Percentiles rank a stretch among this genome's conserved stretches.
Conservation (phyloP, 176 grass and related monocot species). For the Carex pumila region DNA sequence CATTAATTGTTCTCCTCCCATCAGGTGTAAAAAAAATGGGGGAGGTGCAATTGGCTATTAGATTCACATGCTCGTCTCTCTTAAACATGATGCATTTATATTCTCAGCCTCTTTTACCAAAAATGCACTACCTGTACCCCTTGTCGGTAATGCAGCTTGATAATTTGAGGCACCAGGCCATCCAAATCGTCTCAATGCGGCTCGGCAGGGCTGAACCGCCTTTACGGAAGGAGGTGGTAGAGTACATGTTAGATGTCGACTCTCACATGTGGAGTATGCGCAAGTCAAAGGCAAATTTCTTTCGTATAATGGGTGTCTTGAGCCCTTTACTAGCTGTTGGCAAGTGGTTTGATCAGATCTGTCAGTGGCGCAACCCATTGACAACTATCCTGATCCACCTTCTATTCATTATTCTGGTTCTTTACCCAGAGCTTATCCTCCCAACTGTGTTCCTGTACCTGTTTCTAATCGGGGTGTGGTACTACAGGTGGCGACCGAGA, state of each 20-base stretch:
- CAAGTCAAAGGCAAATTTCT: conserved; percentile 66
- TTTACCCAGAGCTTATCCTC: conserved; percentile 41
- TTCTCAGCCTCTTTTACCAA: conserved; percentile 55
- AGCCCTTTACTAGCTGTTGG: conserved; percentile 30
- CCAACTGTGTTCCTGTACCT: conserved; percentile 42
- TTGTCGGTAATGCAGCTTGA: conserved; percentile 49
- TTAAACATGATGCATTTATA: conserved; percentile 53
- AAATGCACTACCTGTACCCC: conserved; percentile 64
- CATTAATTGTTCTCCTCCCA: conserved; percentile 47
- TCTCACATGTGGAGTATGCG: conserved; percentile 74
- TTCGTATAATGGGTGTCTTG: conserved; percentile 46
- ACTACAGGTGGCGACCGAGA: conserved; percentile 42
- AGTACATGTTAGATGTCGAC: conserved; percentile 66
- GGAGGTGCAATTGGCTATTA: conserved; percentile 51
- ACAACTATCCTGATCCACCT: conserved; percentile 56
- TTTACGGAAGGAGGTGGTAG: conserved; percentile 57
- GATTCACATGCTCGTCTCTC: conserved; percentile 52
- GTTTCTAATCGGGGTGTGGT: conserved; percentile 48
- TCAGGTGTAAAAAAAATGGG: conserved; percentile 66
- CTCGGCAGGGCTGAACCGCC: conserved; percentile 47
- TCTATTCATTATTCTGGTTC: conserved; percentile 43
- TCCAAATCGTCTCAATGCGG: conserved; percentile 53
- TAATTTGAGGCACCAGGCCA: conserved; percentile 51
- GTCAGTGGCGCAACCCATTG: conserved; percentile 48
- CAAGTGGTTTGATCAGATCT: conserved; percentile 57